Evolutionary conservation across 441 rosid genomes (phyloP).

Genomic region (Cnidoscolus chayamansa): DNA sequence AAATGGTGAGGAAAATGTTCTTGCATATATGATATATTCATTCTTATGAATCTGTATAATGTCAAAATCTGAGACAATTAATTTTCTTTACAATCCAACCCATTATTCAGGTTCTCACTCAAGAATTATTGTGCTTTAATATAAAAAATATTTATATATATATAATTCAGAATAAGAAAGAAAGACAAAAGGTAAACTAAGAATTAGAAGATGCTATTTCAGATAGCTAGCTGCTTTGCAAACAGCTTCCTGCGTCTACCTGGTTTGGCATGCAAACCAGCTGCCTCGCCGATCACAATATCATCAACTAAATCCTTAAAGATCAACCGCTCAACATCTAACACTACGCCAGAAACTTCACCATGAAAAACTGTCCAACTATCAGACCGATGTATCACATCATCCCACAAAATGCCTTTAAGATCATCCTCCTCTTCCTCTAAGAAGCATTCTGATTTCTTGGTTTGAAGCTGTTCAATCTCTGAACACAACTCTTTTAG

Average conservation of each 20-base stretch:
- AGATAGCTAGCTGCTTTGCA: slow-evolving; percentile 33
- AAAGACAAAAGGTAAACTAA: slow-evolving; percentile 6
- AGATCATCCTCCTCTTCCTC: slow-evolving; percentile 59
- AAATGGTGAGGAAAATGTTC: background rate
- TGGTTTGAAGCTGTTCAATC: slow-evolving; percentile 55
- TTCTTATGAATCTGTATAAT: slow-evolving; percentile 24
- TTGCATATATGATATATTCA: background rate
- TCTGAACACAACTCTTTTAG: slow-evolving; percentile 70
- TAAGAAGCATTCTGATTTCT: slow-evolving; percentile 36
- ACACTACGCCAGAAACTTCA: slow-evolving; percentile 48
- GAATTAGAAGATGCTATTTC: slow-evolving; percentile 17
- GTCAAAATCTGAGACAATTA: slow-evolving; percentile 25
- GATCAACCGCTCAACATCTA: slow-evolving; percentile 67
- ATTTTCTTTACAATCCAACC: slow-evolving; percentile 29
- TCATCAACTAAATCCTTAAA: slow-evolving; percentile 85
- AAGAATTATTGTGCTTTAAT: slow-evolving; percentile 28
- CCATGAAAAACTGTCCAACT: slow-evolving; percentile 56
- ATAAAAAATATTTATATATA: background rate
- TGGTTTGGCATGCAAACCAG: slow-evolving; percentile 32
- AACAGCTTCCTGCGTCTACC: slow-evolving; percentile 58
- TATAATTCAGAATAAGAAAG: slow-evolving; percentile 5
- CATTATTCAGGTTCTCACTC: slow-evolving; percentile 23
- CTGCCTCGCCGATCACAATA: slow-evolving; percentile 57
- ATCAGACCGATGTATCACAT: slow-evolving; percentile 43
- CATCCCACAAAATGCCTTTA: slow-evolving; percentile 56